Evolutionary conservation across 768 basidiomycete genomes (phyloP), one percentile per base, ranked within the genome.

Genomic region (Chalciporus sphaerocephalus): DNA sequence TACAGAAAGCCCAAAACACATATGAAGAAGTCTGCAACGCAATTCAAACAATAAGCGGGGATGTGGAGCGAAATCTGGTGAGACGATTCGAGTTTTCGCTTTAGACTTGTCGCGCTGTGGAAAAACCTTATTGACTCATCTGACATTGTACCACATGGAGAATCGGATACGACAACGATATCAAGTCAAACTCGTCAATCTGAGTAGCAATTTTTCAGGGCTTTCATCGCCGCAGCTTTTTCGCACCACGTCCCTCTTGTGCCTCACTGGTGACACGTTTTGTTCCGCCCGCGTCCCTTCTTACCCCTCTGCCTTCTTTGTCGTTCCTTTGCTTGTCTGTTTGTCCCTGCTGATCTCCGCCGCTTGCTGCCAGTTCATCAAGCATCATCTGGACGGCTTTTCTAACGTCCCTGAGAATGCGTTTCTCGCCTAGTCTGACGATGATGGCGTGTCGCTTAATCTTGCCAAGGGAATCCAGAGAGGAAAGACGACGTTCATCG

Each of bases 401-500:
- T 35, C 69, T 53, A 0, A 65, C 48, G 1, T 51, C 54, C 2
- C 55, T 58, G 43, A 93, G 56, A 11, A 92, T 81, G 18, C 75
- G 67, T 67, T 92, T 92, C 69, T 94, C 92, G 4, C 88, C 87
- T 9, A 89, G 60, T 27, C 92, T 75, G 11, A 92, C 88, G 37
- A 87, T 67, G 7, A 84, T 59, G 1, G 92, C 91, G 47, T 82
- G 71, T 47, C 70, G 71, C 55, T 72, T 75, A 53, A 81, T 79
- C 42, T 68, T 46, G 4, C 72, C 44, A 2, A 78, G 58, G n/a
- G 44, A 46, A 7, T 46, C 45, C 7, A 32, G 18, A 13, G 45
- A 38, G 12, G 48, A 51, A 16, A 74, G 63, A 5, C 81, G 63
- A 10, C 48, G 44, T 45, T 73, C 71, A 42, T 87, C 81, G 34